A percentile compares a stretch with the other conserved stretches of the same genome.
These are phyloP conservation scores for Diatrype stigma DNA, from an alignment of 2,329 filamentous ascomycete genomes.

Conservation along the genomic window DNA sequence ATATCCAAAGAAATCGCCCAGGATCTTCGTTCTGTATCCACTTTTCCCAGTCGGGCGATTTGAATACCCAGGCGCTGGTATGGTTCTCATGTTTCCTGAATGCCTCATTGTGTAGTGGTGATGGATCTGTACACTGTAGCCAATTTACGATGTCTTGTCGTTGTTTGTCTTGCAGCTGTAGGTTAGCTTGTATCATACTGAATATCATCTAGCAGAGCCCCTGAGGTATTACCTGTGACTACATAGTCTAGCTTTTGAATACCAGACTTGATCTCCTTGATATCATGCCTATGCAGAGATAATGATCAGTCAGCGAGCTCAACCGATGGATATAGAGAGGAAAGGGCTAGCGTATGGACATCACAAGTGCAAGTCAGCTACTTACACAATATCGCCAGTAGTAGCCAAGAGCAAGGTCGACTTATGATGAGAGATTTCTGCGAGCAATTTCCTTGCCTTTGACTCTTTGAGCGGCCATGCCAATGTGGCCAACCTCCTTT, in stretches of 20 bases:
- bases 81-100: conserved; percentile 3
- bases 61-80: not conserved
- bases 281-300: not conserved
- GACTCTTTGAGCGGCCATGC: conserved; percentile 11
- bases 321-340: too few relatives aligned
- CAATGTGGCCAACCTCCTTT: conserved; percentile 1
- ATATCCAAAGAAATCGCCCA: conserved; percentile 7
- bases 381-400: conserved; percentile 7
- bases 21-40: not conserved
- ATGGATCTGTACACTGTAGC: conserved; percentile 1
- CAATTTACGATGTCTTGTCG: not conserved
- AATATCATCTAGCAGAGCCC: not conserved
- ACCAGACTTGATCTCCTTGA: not conserved
- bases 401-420: conserved; percentile 7
- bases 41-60: not conserved
- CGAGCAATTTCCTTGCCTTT: conserved; percentile 6
- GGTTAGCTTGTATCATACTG: not conserved
- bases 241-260: not conserved
- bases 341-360: not conserved
- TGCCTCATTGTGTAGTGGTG: not conserved
- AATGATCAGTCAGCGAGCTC: too few relatives aligned
- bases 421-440: conserved; percentile 10
- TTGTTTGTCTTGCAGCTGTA: not conserved
- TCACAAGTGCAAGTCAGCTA: not conserved
- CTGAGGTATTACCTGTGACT: not conserved